Evolutionary conservation across 2,329 filamentous ascomycete species (phyloP), one percentile per base, ranked within the genome.

Genomic region (Nannizzia gypsea): DNA sequence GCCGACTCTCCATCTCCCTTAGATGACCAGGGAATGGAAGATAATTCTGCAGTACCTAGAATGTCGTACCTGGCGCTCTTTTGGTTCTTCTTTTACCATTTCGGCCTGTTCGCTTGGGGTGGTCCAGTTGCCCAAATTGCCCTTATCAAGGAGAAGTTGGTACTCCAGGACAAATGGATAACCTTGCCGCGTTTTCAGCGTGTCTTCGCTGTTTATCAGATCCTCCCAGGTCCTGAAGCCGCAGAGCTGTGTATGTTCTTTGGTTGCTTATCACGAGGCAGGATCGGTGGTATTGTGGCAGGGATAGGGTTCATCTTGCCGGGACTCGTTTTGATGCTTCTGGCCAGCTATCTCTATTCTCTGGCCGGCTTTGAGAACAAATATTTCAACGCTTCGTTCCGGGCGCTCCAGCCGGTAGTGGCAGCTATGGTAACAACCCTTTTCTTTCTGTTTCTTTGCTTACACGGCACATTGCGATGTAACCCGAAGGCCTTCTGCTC

Each of bases 51-150:
- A n/a, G n/a, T n/a, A n/a, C n/a, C n/a, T n/a, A n/a, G n/a, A n/a
- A n/a, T n/a, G n/a, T n/a, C n/a, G n/a, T n/a, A n/a, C n/a, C n/a
- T n/a, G n/a, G n/a, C n/a, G n/a, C 52, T 56, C 11, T 56, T 56
- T 24, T 56, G 52, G 52, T 56, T 56, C 52, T 56, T 56, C 52
- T 56, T 56, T 24, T 56, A 56, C 26, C 34, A 56, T 20, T 56
- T 56, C 26, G 52, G 52, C 31, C 52, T 56, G n/a, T 56, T 56
- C 28, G 52, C 52, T 8, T 56, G 52, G 52, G 52, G 52, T 31
- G 52, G 52, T 15, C 52, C 52, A 15, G 52, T 56, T 8, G 52
- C 52, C 17, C 52, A 56, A 56, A 56, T 56, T 17, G 52, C 52
- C 13, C 52, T 56, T 20, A 56, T 56, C 28, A 56, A 56, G 17